Percentiles rank a stretch among this genome's conserved stretches.
Conservation (phyloP, 1,139 yeast genomes). For the Eremothecium coryli region DNA sequence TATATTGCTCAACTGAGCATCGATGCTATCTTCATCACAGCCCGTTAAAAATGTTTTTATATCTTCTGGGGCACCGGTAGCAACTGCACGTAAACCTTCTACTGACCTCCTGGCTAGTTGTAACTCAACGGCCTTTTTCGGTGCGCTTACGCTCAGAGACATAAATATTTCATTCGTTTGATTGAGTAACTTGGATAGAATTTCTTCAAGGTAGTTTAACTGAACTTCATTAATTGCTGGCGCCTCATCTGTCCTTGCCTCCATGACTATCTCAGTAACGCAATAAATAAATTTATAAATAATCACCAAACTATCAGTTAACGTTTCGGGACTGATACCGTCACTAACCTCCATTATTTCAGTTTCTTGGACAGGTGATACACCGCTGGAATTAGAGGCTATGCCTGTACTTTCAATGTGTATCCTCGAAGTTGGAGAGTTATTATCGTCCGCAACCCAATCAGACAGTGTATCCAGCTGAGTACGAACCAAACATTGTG, state of each 20-base stretch:
- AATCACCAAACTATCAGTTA: slow-evolving; percentile 19
- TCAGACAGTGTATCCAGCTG: slow-evolving; percentile 18
- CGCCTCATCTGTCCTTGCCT: slow-evolving; percentile 8
- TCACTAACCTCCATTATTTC: slow-evolving; percentile 24
- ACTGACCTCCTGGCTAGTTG: slow-evolving; percentile 11
- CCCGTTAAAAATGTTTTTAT: slow-evolving; percentile 8
- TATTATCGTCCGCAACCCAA: slow-evolving; percentile 7
- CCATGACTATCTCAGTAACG: slow-evolving; percentile 17
- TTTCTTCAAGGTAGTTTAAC: slow-evolving; percentile 17
- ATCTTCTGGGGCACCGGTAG: slow-evolving; percentile 9
- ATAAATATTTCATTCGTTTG: slow-evolving; percentile 16
- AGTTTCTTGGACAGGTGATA: slow-evolving; percentile 7
- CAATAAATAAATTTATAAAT: slow-evolving; percentile 18
- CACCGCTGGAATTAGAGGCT: slow-evolving; percentile 5
- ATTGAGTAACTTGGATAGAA: slow-evolving; percentile 11
- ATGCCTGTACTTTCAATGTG: slow-evolving; percentile 8
- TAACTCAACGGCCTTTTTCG: slow-evolving; percentile 10
- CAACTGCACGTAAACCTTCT: slow-evolving; percentile 10
- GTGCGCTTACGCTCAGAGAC: slow-evolving; percentile 4
- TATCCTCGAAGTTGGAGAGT: slow-evolving; percentile 2
- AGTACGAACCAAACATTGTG: slow-evolving; percentile 11
- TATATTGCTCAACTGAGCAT: slow-evolving; percentile 10
- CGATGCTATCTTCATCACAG: slow-evolving; percentile 6
- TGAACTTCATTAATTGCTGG: slow-evolving; percentile 15
- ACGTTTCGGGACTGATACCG: slow-evolving; percentile 19